These are phyloP conservation scores for Salix exigua DNA, from an alignment of 345 rosid genomes.

Conservation along the genomic window DNA sequence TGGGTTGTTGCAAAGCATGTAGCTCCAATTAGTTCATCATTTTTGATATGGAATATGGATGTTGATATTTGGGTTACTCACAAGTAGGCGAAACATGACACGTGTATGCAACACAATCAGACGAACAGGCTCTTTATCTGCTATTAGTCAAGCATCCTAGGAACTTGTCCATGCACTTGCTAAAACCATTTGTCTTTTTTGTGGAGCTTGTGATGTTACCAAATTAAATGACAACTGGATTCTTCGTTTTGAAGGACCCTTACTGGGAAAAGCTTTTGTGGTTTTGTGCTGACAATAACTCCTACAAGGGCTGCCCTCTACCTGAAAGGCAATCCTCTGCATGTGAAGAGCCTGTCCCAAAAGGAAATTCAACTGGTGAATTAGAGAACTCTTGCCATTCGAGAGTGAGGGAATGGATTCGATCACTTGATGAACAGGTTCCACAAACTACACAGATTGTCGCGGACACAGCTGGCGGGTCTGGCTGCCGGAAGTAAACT, in stretches of 20 bases:
- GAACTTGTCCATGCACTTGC: too few species aligned
- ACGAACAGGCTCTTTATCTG: too few species aligned
- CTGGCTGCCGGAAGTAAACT: conserved; percentile 6
- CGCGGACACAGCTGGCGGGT: conserved; percentile 1
- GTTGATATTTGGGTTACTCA: too few species aligned
- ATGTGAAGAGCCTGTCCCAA: background rate
- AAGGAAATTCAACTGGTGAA: background rate
- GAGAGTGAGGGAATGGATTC: conserved; percentile 4
- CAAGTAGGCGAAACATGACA: too few species aligned
- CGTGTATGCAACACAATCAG: too few species aligned
- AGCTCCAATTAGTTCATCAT: background rate
- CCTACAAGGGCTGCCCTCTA: conserved; percentile 70
- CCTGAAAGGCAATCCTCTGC: conserved; percentile 49
- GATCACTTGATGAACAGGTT: background rate
- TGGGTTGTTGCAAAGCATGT: too few species aligned
- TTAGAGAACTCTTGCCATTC: background rate
- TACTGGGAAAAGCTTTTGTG: conserved; percentile 74
- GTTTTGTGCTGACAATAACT: conserved; percentile 63
- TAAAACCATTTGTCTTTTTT: too few species aligned
- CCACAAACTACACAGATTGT: background rate
- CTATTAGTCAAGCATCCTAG: too few species aligned
- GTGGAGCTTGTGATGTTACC: background rate
- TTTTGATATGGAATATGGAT: background rate
- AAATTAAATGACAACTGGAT: background rate
- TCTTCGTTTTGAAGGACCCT: conserved; percentile 45